These are phyloP conservation scores for Fomitopsis schrenkii DNA, from an alignment of 1,284 basidiomycete species.

Conservation along the genomic window DNA sequence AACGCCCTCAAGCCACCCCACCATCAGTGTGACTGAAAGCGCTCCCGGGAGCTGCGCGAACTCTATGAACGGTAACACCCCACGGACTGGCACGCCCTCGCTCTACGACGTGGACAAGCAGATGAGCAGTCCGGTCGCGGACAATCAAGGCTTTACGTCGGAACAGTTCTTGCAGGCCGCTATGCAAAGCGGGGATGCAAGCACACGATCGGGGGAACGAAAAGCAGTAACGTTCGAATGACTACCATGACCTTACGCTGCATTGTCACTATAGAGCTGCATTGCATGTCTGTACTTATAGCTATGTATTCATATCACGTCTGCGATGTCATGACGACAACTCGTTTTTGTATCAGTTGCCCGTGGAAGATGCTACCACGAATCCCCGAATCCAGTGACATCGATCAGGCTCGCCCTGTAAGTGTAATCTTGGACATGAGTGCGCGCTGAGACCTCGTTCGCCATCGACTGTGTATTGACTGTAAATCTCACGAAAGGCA, in stretches of 20 bases:
- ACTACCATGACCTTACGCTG: background rate
- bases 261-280: background rate
- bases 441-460: too few species aligned
- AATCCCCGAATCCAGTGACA: too few species aligned
- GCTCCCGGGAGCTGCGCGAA: background rate
- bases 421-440: too few species aligned
- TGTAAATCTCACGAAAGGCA: too few species aligned
- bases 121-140: background rate
- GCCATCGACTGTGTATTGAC: too few species aligned
- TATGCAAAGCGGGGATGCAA: background rate
- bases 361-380: too few species aligned
- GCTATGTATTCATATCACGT: background rate
- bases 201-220: background rate
- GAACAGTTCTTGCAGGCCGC: background rate
- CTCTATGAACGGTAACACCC: constrained; percentile 14
- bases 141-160: background rate
- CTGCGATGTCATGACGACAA: background rate
- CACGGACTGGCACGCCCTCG: constrained; percentile 18
- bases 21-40: constrained; percentile 1
- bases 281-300: background rate
- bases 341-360: too few species aligned
- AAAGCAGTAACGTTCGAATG: background rate
- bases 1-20: background rate
- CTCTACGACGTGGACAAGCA: constrained; percentile 15
- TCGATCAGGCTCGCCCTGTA: too few species aligned